Conservation (phyloP, 768 basidiomycete genomes). For the Mycena capillaripes region DNA sequence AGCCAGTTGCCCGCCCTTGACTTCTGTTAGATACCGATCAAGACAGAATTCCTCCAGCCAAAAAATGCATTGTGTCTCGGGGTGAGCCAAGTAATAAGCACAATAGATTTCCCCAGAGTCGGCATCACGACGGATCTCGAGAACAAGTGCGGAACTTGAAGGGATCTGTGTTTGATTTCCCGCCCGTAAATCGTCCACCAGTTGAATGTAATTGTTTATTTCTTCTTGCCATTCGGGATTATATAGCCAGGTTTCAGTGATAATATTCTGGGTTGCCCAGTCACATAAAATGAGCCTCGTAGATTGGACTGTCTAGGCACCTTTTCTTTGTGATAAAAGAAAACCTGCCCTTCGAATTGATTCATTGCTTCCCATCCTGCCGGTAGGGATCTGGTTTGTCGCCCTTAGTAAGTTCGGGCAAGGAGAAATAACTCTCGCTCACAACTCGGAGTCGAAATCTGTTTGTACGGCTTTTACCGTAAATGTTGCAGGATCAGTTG, state of each 20-base stretch:
- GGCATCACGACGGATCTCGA: background rate
- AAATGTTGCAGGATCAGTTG: background rate
- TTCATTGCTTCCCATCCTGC: slow-evolving; percentile 44
- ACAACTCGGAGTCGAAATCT: background rate
- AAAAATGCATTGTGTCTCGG: background rate
- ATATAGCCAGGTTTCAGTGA: slow-evolving; percentile 17
- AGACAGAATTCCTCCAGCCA: background rate
- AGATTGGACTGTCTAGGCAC: slow-evolving; percentile 31
- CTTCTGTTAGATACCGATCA: background rate
- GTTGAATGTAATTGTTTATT: background rate
- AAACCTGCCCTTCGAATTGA: slow-evolving; percentile 50
- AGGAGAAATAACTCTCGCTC: background rate
- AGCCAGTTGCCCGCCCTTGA: background rate
- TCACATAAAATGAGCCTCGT: too few species aligned
- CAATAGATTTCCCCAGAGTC: background rate
- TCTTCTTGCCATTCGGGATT: background rate
- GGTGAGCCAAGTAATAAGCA: slow-evolving; percentile 9
- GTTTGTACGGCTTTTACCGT: slow-evolving; percentile 3
- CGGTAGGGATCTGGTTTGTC: slow-evolving; percentile 16
- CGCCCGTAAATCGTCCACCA: background rate
- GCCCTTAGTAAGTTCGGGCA: background rate
- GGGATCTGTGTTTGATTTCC: slow-evolving; percentile 1
- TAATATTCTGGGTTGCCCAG: background rate
- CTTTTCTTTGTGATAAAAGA: slow-evolving; percentile 48
- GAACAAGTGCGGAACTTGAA: background rate